These are phyloP conservation scores for Aspergillus vadensis DNA, from an alignment of 2,329 filamentous ascomycete species.

Conservation along the genomic window DNA sequence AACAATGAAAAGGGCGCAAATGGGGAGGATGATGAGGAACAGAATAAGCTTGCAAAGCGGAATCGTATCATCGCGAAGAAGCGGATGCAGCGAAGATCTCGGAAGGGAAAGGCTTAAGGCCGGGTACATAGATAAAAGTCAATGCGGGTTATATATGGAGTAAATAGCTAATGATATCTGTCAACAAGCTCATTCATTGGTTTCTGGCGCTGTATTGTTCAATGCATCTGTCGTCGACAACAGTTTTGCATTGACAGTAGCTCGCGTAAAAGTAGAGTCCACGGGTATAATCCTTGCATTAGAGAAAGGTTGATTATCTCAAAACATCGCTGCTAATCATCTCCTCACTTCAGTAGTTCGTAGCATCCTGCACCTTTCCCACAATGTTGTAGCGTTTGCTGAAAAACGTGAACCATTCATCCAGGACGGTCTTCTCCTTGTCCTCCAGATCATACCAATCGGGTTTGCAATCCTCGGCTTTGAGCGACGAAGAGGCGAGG, in stretches of 20 bases:
- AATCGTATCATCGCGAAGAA: constrained; percentile 86
- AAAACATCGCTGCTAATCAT: neutral
- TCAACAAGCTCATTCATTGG: constrained; percentile 5
- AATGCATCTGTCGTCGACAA: neutral
- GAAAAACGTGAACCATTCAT: constrained; percentile 96
- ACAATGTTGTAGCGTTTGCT: constrained; percentile 90
- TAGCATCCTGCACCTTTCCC: constrained; percentile 47
- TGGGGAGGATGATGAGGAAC: constrained; percentile 38
- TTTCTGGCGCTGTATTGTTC: neutral
- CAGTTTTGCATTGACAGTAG: neutral
- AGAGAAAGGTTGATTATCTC: constrained; percentile 6
- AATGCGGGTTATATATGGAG: constrained; percentile 6
- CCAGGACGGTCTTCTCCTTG: constrained; percentile 78
- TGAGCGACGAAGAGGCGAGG: constrained; percentile 81
- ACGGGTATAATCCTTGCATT: constrained; percentile 6
- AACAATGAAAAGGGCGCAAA: constrained; percentile 24
- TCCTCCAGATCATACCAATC: constrained; percentile 83
- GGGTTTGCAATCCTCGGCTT: constrained; percentile 76
- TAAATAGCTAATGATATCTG: constrained; percentile 12
- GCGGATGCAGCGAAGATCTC: constrained; percentile 68
- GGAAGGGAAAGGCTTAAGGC: constrained; percentile 52
- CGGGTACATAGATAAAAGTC: constrained; percentile 10
- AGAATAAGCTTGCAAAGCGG: constrained; percentile 61
- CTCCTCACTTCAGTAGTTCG: constrained; percentile 32
- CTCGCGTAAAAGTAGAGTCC: neutral